Evolutionary conservation across 495 filamentous ascomycete genomes (phyloP).

Genomic region (Aspergillus taichungensis): DNA sequence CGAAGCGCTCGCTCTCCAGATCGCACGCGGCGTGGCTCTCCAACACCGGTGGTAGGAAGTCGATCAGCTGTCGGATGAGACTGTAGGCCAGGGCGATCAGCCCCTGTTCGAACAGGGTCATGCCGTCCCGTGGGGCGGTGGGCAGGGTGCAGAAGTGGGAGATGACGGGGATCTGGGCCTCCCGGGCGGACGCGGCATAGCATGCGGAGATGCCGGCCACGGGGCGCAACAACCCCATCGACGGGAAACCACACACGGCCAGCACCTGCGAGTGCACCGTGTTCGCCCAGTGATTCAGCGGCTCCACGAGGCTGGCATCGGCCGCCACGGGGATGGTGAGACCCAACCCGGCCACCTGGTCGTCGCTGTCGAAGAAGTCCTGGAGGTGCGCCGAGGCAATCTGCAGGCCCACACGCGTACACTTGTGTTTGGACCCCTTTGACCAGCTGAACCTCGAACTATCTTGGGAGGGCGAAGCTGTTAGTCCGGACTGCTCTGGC

Average conservation of each 20-base stretch:
- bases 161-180: constrained; percentile 31
- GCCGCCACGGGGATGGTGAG: constrained; percentile 22
- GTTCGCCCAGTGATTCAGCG: constrained; percentile 32
- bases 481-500: constrained; percentile 6
- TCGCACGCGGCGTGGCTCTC: constrained; percentile 31
- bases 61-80: constrained; percentile 41
- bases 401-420: constrained; percentile 33
- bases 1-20: constrained; percentile 32
- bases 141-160: constrained; percentile 36
- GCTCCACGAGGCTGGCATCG: constrained; percentile 25
- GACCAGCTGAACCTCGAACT: constrained; percentile 25
- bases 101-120: constrained; percentile 25
- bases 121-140: constrained; percentile 11
- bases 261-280: constrained; percentile 30
- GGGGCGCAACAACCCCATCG: constrained; percentile 18
- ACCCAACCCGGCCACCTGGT: constrained; percentile 28
- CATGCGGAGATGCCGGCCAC: constrained; percentile 32
- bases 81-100: constrained; percentile 39
- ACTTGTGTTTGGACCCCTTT: constrained; percentile 29
- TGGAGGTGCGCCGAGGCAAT: constrained; percentile 35
- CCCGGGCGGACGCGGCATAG: constrained; percentile 26
- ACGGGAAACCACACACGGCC: constrained; percentile 28
- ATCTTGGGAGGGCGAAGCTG: constrained; percentile 12
- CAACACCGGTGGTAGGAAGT: constrained; percentile 33
- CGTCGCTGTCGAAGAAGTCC: constrained; percentile 33